These are phyloP conservation scores for Crucibulum cyathiforme DNA, from an alignment of 1,284 basidiomycete genomes.

Conservation along the genomic window DNA sequence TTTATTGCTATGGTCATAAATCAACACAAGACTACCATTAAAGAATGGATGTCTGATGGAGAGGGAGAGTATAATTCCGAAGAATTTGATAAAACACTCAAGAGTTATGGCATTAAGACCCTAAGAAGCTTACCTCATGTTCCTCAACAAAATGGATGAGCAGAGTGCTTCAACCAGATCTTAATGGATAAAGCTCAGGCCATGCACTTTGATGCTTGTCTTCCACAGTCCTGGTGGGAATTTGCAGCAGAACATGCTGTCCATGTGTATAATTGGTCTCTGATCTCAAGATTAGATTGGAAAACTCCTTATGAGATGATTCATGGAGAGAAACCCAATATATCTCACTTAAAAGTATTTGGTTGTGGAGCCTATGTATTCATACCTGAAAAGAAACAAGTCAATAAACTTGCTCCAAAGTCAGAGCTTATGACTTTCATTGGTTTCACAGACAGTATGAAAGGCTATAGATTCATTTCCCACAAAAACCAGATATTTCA, in stretches of 20 bases:
- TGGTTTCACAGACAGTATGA: conserved; percentile 10
- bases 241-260: conserved; percentile 21
- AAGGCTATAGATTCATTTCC: conserved; percentile 23
- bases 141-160: conserved; percentile 22
- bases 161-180: conserved; percentile 19
- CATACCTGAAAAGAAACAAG: conserved; percentile 7
- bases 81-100: background rate
- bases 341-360: conserved; percentile 20
- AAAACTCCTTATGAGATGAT: conserved; percentile 10
- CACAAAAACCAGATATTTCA: conserved; percentile 21
- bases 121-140: conserved; percentile 7
- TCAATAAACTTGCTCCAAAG: conserved; percentile 17
- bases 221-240: conserved; percentile 30
- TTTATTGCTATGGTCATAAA: conserved; percentile 2
- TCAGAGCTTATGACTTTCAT: conserved; percentile 20
- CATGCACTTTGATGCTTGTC: conserved; percentile 20
- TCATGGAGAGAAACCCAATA: conserved; percentile 13
- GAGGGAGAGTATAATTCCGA: conserved; percentile 5
- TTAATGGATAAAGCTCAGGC: conserved; percentile 21
- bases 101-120: conserved; percentile 6
- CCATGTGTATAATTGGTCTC: conserved; percentile 32
- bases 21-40: background rate
- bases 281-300: conserved; percentile 6
- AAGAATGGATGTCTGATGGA: conserved; percentile 3
- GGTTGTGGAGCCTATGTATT: conserved; percentile 29